A percentile compares a stretch with the other conserved stretches of the same genome.
phyloP scores from a whole-genome alignment of 228 moss, liverwort and hornwort species.

The Sphagnum magellanicum region DNA sequence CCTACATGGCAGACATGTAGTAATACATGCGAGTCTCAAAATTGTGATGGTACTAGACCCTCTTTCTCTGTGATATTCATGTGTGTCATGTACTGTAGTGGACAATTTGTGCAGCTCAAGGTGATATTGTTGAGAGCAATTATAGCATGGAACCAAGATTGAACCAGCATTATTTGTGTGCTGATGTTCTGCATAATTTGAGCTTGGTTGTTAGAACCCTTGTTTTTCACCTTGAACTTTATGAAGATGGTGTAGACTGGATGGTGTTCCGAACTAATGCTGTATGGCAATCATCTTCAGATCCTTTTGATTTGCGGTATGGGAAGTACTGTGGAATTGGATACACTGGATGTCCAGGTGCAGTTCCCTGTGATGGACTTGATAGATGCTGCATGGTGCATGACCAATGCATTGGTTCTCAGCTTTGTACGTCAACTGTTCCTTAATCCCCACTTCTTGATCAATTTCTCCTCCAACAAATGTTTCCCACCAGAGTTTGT shows the following conservation, averaged over 20 bases:
- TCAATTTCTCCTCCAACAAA: neutral
- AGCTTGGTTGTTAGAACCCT: neutral
- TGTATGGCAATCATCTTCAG: constrained; percentile 13
- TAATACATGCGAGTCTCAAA: constrained; percentile 23
- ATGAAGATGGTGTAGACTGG: neutral
- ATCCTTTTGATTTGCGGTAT: constrained; percentile 34
- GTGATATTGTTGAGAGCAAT: neutral
- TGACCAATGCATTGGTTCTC: constrained; percentile 36
- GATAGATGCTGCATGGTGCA: constrained; percentile 50
- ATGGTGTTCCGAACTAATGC: neutral
- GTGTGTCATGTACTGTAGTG: neutral
- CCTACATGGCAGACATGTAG: constrained; percentile 29
- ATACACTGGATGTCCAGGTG: constrained; percentile 45
- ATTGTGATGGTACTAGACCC: constrained; percentile 16
- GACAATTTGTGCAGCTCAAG: neutral
- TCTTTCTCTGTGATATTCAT: neutral
- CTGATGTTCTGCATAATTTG: no score
- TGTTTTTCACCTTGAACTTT: no score
- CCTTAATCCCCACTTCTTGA: neutral
- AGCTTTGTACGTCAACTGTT: neutral
- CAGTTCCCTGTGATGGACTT: constrained; percentile 45
- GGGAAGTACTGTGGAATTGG: constrained; percentile 64
- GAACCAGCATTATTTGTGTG: neutral
- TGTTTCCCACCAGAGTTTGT: neutral
- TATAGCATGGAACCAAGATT: neutral